A percentile compares a stretch with the other conserved stretches of the same genome.
Conservation (phyloP, 768 basidiomycete genomes). For the Rhizopogon salebrosus region DNA sequence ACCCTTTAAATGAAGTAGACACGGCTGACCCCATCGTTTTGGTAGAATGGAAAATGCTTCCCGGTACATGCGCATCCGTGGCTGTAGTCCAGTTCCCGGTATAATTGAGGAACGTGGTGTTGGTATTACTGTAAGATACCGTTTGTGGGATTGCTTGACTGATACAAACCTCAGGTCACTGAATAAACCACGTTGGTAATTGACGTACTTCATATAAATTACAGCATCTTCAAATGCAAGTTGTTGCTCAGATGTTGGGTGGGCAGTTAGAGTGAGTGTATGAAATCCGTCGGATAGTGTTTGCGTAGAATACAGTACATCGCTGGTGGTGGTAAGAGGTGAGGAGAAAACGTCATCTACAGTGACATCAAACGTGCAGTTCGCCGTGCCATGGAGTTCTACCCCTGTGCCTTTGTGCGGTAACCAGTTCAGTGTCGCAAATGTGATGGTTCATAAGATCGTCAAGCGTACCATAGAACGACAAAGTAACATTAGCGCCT, state of each 20-base stretch:
- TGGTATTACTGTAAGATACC: constrained; percentile 3
- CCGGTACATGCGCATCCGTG: constrained; percentile 6
- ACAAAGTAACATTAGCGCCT: constrained; percentile 19
- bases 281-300: constrained; percentile 4
- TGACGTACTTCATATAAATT: neutral
- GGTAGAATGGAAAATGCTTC: constrained; percentile 1
- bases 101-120: constrained; percentile 13
- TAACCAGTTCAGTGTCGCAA: neutral
- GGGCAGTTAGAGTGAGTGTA: constrained; percentile 6
- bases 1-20: constrained; percentile 3
- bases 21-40: constrained; percentile 3
- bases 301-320: constrained; percentile 2
- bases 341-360: constrained; percentile 3
- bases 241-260: constrained; percentile 5
- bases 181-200: neutral
- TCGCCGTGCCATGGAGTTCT: constrained; percentile 5
- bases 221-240: constrained; percentile 7
- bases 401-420: constrained; percentile 6
- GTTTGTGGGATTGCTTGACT: neutral
- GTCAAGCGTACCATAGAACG: constrained; percentile 20
- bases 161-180: neutral
- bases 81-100: constrained; percentile 5
- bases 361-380: constrained; percentile 9
- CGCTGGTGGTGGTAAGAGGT: neutral
- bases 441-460: neutral